Conservation (phyloP, 2,329 filamentous ascomycete species). For the Davidsoniella eucalypti region DNA sequence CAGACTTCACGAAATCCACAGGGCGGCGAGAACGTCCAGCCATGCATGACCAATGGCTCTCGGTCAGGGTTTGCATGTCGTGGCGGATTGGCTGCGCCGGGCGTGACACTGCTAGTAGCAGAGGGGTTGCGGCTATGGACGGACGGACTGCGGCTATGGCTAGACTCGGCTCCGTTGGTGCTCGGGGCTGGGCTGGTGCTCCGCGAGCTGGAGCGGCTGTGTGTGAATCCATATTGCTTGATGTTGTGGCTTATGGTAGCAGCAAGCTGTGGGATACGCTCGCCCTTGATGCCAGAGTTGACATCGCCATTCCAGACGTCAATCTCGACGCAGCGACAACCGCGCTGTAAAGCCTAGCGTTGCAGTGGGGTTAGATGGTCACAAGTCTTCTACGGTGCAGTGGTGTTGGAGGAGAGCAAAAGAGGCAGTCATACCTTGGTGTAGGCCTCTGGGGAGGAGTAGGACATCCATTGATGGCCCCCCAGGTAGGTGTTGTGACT, state of each 20-base stretch:
- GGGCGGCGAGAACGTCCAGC: constrained; percentile 68
- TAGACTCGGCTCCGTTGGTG: constrained; percentile 4
- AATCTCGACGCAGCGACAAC: constrained; percentile 84
- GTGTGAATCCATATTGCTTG: constrained; percentile 18
- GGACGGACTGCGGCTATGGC: constrained; percentile 1
- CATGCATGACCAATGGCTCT: constrained; percentile 73
- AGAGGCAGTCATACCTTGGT: constrained; percentile 39
- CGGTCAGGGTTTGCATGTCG: not conserved
- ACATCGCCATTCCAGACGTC: constrained; percentile 76
- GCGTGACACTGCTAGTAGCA: not conserved
- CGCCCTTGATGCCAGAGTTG: constrained; percentile 29
- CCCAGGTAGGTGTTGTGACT: constrained; percentile 90
- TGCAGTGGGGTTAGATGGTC: not conserved
- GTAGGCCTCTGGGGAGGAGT: constrained; percentile 64
- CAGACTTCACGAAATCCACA: constrained; percentile 80
- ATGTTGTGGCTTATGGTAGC: constrained; percentile 22
- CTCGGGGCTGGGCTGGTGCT: not conserved
- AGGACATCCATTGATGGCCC: constrained; percentile 69
- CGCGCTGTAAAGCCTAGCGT: constrained; percentile 48
- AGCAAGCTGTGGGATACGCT: constrained; percentile 29
- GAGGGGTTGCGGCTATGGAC: not conserved
- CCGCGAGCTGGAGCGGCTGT: constrained; percentile 18
- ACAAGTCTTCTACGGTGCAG: not conserved
- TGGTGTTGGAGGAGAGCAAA: not conserved
- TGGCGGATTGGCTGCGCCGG: not conserved